phyloP scores from a whole-genome alignment of 257 asterid species.

The Pogostemon cablin region DNA sequence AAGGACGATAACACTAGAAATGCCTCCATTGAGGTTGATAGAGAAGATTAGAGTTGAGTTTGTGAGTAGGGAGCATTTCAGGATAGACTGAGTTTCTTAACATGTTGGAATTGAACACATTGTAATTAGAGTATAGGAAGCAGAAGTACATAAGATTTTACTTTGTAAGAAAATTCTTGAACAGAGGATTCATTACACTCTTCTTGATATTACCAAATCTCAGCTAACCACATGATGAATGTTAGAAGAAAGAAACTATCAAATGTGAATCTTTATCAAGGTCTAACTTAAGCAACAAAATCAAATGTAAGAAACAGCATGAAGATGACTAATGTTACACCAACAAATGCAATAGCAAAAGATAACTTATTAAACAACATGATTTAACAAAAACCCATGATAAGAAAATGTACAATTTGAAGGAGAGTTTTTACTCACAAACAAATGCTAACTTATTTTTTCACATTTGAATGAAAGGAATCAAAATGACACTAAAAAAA shows the following conservation, averaged over 20 bases:
- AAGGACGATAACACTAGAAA: slow-evolving; percentile 12
- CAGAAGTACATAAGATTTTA: background rate
- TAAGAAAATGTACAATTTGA: slow-evolving; percentile 70
- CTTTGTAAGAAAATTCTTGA: background rate
- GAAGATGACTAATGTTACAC: too few species aligned
- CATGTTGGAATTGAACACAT: too few species aligned
- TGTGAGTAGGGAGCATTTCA: too few species aligned
- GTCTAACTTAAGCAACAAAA: too few species aligned
- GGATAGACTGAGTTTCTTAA: too few species aligned
- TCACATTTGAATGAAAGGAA: slow-evolving; percentile 28
- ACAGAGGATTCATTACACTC: background rate
- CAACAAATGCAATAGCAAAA: too few species aligned
- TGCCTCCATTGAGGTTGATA: too few species aligned
- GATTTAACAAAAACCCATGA: slow-evolving; percentile 56
- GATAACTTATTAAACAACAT: slow-evolving; percentile 27
- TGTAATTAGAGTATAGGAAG: background rate
- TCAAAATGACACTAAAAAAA: slow-evolving; percentile 34
- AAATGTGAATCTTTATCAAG: too few species aligned
- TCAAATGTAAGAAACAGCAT: too few species aligned
- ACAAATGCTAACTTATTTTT: slow-evolving; percentile 42
- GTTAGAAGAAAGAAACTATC: too few species aligned
- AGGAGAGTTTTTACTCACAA: slow-evolving; percentile 47
- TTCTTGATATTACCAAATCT: background rate
- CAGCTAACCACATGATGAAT: too few species aligned
- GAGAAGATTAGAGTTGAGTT: too few species aligned